Percentiles rank a stretch among this genome's conserved stretches.
Evolutionary conservation across 805 yeast species (phyloP).

Genomic region (Debaryomyces prosopidis): DNA sequence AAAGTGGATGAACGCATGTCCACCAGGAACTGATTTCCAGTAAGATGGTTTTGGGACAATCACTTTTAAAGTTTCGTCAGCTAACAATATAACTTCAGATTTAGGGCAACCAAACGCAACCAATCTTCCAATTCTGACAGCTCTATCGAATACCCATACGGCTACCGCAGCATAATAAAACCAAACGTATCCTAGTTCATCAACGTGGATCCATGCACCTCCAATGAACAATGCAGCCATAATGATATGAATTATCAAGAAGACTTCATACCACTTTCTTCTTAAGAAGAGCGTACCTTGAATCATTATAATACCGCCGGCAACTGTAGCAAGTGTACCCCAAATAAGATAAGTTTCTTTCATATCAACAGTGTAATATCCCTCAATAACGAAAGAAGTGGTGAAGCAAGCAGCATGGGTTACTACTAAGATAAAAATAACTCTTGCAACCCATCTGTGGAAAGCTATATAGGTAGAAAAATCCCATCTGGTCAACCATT

Average conservation of each 20-base stretch:
- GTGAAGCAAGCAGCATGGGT: conserved; percentile 35
- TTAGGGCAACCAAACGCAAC: conserved; percentile 34
- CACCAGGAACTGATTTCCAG: conserved; percentile 42
- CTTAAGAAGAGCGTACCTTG: conserved; percentile 36
- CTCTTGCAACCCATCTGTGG: conserved; percentile 48
- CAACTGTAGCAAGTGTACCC: conserved; percentile 41
- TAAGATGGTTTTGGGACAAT: conserved; percentile 33
- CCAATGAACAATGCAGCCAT: conserved; percentile 41
- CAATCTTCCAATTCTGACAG: conserved; percentile 27
- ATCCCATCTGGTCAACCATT: conserved; percentile 60
- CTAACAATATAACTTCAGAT: conserved; percentile 28
- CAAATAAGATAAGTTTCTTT: conserved; percentile 22
- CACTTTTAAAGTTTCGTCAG: conserved; percentile 39
- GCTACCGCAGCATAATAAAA: conserved; percentile 33
- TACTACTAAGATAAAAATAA: conserved; percentile 25
- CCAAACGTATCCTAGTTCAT: conserved; percentile 30
- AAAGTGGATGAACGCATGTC: conserved; percentile 42
- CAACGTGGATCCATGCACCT: conserved; percentile 47
- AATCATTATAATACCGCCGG: conserved; percentile 28
- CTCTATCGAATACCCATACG: conserved; percentile 39
- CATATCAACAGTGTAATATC: conserved; percentile 12
- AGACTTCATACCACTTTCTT: conserved; percentile 38
- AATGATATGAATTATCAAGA: conserved; percentile 33
- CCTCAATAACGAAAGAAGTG: conserved; percentile 7
- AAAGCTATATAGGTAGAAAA: conserved; percentile 41